Conservation (phyloP, 441 rosid species). For the Flueggea neowawraea region DNA sequence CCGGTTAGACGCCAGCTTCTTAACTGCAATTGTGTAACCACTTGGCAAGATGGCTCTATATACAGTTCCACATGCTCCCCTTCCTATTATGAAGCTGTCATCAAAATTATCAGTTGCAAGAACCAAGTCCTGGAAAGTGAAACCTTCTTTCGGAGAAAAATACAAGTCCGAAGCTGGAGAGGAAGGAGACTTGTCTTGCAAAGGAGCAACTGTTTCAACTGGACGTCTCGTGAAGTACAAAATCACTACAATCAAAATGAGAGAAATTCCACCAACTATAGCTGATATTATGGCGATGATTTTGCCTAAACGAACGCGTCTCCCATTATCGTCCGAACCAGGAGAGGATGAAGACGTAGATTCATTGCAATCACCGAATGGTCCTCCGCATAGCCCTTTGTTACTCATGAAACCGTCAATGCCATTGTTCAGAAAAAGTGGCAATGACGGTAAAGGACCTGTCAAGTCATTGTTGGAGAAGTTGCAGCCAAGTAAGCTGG, state of each 20-base stretch:
- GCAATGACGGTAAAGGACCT: constrained; percentile 62
- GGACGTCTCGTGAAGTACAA: constrained; percentile 60
- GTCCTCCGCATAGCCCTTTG: constrained; percentile 76
- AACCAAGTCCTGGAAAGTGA: constrained; percentile 79
- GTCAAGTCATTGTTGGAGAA: constrained; percentile 76
- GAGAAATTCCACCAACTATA: constrained; percentile 68
- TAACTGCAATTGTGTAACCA: constrained; percentile 72
- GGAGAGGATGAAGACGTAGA: constrained; percentile 33
- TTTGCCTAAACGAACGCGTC: constrained; percentile 37
- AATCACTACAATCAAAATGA: constrained; percentile 54
- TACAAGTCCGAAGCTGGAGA: constrained; percentile 59
- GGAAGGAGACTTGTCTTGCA: constrained; percentile 40
- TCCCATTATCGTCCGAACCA: constrained; percentile 16
- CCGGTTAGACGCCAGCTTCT: constrained; percentile 75
- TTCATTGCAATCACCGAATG: constrained; percentile 45
- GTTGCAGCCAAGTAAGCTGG: constrained; percentile 78
- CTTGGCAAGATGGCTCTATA: constrained; percentile 67
- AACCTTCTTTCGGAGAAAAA: constrained; percentile 77
- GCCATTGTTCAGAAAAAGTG: constrained; percentile 49
- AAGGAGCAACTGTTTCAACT: constrained; percentile 31
- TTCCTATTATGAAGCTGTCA: constrained; percentile 69
- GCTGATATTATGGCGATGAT: constrained; percentile 67
- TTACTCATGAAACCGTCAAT: constrained; percentile 58
- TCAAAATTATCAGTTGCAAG: constrained; percentile 69
- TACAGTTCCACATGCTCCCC: constrained; percentile 92